Evolutionary conservation across 495 filamentous ascomycete species (phyloP), one percentile per base, ranked within the genome.

Genomic region (Aspergillus panamensis): DNA sequence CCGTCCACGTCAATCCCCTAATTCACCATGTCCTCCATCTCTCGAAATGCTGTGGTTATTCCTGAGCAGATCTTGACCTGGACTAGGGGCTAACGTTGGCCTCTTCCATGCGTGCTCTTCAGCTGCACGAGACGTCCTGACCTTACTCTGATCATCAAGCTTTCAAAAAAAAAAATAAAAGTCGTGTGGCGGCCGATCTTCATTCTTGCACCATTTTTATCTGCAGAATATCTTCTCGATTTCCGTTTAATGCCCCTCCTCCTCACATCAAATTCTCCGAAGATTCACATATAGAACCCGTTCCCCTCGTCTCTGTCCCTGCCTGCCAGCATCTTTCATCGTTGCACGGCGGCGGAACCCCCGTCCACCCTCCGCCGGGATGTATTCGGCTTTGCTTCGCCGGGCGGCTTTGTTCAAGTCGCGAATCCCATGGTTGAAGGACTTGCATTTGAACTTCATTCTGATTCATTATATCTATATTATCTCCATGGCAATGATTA

Each of bases 391-490:
- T 8, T 44, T 71, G 14, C 37, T 72, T 25, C 65, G 61, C 48
- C 57, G 53, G 48, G 53, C 59, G 25, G n/a, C 42, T 14, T 50
- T 33, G n/a, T 16, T 42, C 52, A 59, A 51, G 54, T 62, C 56
- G 55, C 68, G 64, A 17, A 52, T 74, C 20, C 74, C 74, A 19
- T 54, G 74, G 29, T 10, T 76, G 32, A 73, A 68, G 52, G 39
- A 83, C 52, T 77, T 85, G 8, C 83, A 83, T 54, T 82, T 95
- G 66, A 93, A 90, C 68, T 97, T 96, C 67, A 92, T 96, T 42
- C 83, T 89, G 6, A 73, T 87, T 10, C 92, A 97, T 66, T 96
- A 97, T 70, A 74, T 85, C 51, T 97, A 91, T 70, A 84, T 99
- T 51, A 81, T 96, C 20, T 71, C 75, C 47, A 78, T 86, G 67